These are phyloP conservation scores for Umbelopsis sp. DNA, from an alignment of 192 early-diverging fungal genomes.

Conservation along the genomic window DNA sequence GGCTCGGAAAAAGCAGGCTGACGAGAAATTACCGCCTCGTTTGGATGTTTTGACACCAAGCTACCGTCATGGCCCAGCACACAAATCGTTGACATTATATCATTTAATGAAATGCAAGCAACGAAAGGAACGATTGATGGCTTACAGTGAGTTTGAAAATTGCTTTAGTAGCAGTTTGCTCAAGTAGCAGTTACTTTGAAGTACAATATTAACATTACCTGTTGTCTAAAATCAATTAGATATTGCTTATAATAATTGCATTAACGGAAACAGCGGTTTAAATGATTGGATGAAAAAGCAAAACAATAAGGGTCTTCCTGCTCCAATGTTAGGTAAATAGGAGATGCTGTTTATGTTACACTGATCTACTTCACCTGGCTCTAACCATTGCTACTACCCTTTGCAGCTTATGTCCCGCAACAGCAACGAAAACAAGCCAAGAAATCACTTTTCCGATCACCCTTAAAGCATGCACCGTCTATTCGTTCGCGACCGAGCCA, in stretches of 20 bases:
- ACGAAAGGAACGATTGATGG: conserved; percentile 24
- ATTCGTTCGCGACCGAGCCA: background rate
- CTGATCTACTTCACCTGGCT: too few species aligned
- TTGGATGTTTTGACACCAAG: conserved; percentile 36
- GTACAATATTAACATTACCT: background rate
- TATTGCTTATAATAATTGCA: conserved; percentile 40
- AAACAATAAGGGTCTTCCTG: conserved; percentile 23
- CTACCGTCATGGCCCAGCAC: conserved; percentile 34
- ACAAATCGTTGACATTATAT: conserved; percentile 39
- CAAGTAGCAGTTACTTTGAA: too few species aligned
- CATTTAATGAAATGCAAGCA: conserved; percentile 42
- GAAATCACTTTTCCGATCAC: conserved; percentile 7
- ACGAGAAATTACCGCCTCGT: conserved; percentile 22
- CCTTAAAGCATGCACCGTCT: background rate
- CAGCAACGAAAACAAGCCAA: background rate
- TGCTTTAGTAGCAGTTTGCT: too few species aligned
- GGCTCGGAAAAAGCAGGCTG: background rate
- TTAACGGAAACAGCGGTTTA: conserved; percentile 36
- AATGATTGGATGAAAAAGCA: conserved; percentile 28
- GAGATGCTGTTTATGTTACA: background rate
- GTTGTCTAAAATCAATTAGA: conserved; percentile 14
- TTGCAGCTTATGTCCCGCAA: background rate
- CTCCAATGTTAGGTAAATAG: conserved; percentile 17
- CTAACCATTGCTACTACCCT: background rate
- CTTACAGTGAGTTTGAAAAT: conserved; percentile 33